Conservation (phyloP, 164 flowering plant genomes). For the Piper betle region DNA sequence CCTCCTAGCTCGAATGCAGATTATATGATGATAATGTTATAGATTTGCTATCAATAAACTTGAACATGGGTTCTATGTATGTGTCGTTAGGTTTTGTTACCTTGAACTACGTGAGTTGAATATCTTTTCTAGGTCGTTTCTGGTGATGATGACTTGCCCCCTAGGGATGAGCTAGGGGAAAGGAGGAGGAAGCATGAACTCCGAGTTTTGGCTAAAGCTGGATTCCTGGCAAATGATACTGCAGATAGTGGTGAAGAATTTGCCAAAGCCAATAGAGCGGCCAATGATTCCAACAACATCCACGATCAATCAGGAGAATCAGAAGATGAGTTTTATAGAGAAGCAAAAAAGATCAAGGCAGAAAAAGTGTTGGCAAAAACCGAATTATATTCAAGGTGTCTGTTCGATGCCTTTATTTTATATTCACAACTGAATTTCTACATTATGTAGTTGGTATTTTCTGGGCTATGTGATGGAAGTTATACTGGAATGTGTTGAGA, state of each 20-base stretch:
- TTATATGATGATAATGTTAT: too few species aligned
- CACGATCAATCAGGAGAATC: conserved; percentile 21
- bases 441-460: too few species aligned
- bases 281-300: conserved; percentile 15
- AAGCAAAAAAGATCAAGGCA: conserved; percentile 36
- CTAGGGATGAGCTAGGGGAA: conserved; percentile 89
- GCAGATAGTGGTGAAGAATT: conserved; percentile 17
- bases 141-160: conserved; percentile 87
- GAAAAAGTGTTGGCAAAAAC: conserved; percentile 58
- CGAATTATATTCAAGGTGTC: conserved; percentile 45
- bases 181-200: conserved; percentile 79
- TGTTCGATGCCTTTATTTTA: not conserved
- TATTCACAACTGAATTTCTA: not conserved
- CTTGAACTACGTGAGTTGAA: not conserved
- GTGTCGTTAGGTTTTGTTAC: not conserved
- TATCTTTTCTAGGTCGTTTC: conserved; percentile 36
- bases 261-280: conserved; percentile 11
- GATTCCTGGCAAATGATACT: conserved; percentile 35
- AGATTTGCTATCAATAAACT: too few species aligned
- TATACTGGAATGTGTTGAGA: too few species aligned
- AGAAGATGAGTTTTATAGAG: conserved; percentile 63
- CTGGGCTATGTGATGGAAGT: too few species aligned
- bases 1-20: too few species aligned
- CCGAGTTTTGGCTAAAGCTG: conserved; percentile 59
- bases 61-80: too few species aligned